These are phyloP conservation scores for Leccinum pachyderme DNA, from an alignment of 1,284 basidiomycete species.

Conservation along the genomic window DNA sequence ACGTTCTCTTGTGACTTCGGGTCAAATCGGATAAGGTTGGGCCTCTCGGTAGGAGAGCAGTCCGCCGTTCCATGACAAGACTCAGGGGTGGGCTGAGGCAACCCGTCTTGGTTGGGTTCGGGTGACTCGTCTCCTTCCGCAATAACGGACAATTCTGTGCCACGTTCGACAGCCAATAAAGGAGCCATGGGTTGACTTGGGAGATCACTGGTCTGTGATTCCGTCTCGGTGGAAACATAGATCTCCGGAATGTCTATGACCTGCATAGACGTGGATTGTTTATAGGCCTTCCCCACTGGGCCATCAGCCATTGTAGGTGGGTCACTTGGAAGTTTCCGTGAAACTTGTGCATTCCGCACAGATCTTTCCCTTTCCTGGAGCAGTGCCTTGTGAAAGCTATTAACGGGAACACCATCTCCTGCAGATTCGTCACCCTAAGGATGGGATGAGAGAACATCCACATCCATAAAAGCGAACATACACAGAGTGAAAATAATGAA, in stretches of 20 bases:
- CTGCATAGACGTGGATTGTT: conserved; percentile 3
- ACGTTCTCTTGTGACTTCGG: neutral
- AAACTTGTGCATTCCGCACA: conserved; percentile 4
- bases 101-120: conserved; percentile 30
- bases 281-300: neutral
- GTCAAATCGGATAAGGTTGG: neutral
- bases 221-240: conserved; percentile 7
- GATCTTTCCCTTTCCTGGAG: conserved; percentile 38
- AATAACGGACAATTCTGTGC: conserved; percentile 63
- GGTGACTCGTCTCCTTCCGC: conserved; percentile 64
- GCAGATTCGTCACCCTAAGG: conserved; percentile 33
- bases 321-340: neutral
- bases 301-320: neutral
- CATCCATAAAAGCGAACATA: conserved; percentile 26
- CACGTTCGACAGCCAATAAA: conserved; percentile 9
- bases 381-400: conserved; percentile 51
- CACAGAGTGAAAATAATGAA: conserved; percentile 45
- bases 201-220: conserved; percentile 1
- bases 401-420: conserved; percentile 46
- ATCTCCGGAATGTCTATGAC: conserved; percentile 7
- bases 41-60: neutral
- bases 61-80: neutral
- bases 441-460: conserved; percentile 3
- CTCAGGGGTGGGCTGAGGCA: neutral
- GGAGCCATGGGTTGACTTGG: conserved; percentile 9